Base-by-base conservation (phyloP, 257 asterid genomes). In the Nicotiana paniculata region DNA sequence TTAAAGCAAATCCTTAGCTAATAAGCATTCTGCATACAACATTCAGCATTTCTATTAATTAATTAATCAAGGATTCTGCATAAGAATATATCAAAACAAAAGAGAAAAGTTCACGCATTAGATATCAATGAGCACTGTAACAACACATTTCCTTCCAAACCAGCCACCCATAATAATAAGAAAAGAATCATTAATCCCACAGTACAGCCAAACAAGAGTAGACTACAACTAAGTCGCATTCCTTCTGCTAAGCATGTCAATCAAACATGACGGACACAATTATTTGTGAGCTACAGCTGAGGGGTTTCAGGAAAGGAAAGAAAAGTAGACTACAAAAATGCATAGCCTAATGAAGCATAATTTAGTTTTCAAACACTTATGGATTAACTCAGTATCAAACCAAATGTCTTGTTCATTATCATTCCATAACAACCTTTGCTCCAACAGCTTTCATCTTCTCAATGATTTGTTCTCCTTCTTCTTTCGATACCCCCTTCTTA, bases 381-480 rank as follows among this genome's bases (percentile, higher is more conserved):
- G 62, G 59, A 74, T 74, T n/a, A 74, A 74, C 79, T 59, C 9
- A 37, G 26, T 48, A 24, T 5, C 58, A 48, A 7, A 16, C 48
- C 24, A 59, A 21, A 54, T 58, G 53, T 21, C 24, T n/a, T 54
- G 28, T 13, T 55, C 30, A 65, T 15, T n/a, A 30, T 88, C 82
- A 89, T 65, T 89, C 90, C 91, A 87, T 35, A 4, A 85, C 85
- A 54, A 85, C 91, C 62, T 80, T 84, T 12, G 89, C 91, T 32
- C 90, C 91, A 65, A 87, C 70, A 46, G 89, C 86, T 80, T 87
- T 87, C 90, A 89, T 74, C 84, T 87, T 89, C 81, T 89, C 89
- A 12, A 89, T 82, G 39, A 87, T 89, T 81, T 87, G 86, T 76
- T 89, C 90, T 11, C 82, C 90, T 82, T 87, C 90, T 66, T 89